Evolutionary conservation across 179 eudicot genomes (phyloP).

Genomic region (Heliamphora pulchella): DNA sequence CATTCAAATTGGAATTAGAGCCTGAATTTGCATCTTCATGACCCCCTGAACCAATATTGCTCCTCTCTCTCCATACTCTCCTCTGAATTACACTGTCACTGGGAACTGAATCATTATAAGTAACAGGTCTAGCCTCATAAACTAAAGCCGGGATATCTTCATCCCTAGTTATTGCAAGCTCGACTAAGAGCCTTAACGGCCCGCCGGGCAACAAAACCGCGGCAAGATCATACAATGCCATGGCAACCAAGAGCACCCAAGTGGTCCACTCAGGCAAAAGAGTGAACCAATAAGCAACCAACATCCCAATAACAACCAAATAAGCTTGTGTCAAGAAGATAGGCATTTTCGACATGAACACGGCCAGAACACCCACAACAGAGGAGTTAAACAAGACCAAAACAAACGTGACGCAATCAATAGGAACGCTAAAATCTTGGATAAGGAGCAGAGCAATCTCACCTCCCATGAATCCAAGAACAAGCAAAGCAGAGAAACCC

Average conservation of each 20-base stretch:
- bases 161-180: conserved; percentile 85
- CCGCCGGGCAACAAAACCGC: conserved; percentile 94
- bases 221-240: conserved; percentile 87
- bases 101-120: conserved; percentile 22
- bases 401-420: conserved; percentile 60
- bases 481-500: conserved; percentile 83
- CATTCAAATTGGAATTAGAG: conserved; percentile 12
- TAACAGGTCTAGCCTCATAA: conserved; percentile 86
- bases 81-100: conserved; percentile 31
- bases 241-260: conserved; percentile 85
- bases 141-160: conserved; percentile 96
- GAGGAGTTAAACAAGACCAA: conserved; percentile 60
- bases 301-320: conserved; percentile 77
- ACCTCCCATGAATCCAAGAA: conserved; percentile 82
- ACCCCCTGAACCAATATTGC: conserved; percentile 21
- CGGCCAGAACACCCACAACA: conserved; percentile 75
- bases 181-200: conserved; percentile 78
- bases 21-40: conserved; percentile 22
- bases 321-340: conserved; percentile 71
- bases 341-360: conserved; percentile 63
- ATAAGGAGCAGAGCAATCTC: conserved; percentile 50
- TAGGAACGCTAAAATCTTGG: conserved; percentile 32
- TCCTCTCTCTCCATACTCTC: conserved; percentile 54
- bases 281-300: conserved; percentile 96
- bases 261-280: conserved; percentile 97